These are phyloP conservation scores for Corymbia citriodora DNA, from an alignment of 441 rosid species.

Conservation along the genomic window DNA sequence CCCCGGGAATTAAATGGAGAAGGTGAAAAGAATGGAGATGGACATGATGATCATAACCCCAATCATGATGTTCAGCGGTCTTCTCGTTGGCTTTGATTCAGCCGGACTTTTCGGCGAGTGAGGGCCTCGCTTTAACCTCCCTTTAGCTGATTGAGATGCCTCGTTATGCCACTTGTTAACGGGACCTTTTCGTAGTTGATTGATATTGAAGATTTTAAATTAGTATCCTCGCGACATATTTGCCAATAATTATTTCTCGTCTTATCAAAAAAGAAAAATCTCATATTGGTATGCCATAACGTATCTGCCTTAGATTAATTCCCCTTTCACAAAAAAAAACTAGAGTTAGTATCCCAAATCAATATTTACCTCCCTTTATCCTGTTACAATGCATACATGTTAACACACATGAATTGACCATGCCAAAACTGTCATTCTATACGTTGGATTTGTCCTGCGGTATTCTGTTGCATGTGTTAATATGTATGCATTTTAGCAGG, in stretches of 20 bases:
- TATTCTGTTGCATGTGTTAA: rapidly evolving
- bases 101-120: neutral
- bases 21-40: rapidly evolving
- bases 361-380: neutral
- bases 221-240: rapidly evolving
- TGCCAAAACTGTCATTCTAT: neutral
- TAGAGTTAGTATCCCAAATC: rapidly evolving
- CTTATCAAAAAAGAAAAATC: rapidly evolving
- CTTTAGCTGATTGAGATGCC: neutral
- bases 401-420: rapidly evolving
- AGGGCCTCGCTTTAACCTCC: neutral
- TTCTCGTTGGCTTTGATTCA: neutral
- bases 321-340: no score
- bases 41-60: neutral
- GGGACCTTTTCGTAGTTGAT: rapidly evolving
- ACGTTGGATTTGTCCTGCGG: rapidly evolving
- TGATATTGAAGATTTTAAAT: no score
- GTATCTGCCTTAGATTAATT: rapidly evolving
- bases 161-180: rapidly evolving
- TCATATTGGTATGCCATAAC: no score
- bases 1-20: neutral
- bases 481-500: neutral
- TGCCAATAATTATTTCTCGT: rapidly evolving
- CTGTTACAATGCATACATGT: no score
- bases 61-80: neutral